phyloP scores from a whole-genome alignment of 352 stramenopile genomes.

The Pythium grandisporangium region DNA sequence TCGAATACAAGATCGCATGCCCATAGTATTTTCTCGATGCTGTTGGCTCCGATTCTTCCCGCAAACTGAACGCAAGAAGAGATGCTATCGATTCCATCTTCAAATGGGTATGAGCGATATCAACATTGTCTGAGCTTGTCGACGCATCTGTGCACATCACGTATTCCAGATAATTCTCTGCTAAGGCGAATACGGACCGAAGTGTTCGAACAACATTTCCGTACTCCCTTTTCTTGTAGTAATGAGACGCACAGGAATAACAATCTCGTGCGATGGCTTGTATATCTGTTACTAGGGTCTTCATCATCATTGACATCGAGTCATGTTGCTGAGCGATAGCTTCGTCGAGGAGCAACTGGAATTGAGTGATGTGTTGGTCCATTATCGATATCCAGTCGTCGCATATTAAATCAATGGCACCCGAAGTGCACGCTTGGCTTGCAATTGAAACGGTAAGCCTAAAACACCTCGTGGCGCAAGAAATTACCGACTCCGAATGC shows the following conservation, averaged over 20 bases:
- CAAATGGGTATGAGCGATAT: constrained; percentile 30
- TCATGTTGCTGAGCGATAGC: constrained; percentile 15
- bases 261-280: constrained; percentile 51
- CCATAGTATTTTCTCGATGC: constrained; percentile 29
- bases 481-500: too few relatives aligned
- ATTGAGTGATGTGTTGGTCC: constrained; percentile 2
- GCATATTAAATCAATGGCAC: too few relatives aligned
- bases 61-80: constrained; percentile 47
- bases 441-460: too few relatives aligned
- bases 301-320: too few relatives aligned
- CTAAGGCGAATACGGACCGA: constrained; percentile 31
- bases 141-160: constrained; percentile 30
- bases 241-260: constrained; percentile 37
- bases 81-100: constrained; percentile 49
- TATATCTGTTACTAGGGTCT: too few relatives aligned
- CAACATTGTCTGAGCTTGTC: constrained; percentile 6
- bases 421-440: too few relatives aligned
- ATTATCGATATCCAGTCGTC: too few relatives aligned
- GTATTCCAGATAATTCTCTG: constrained; percentile 52
- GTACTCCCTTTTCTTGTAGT: constrained; percentile 38
- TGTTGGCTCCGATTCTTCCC: constrained; percentile 17
- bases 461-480: too few relatives aligned
- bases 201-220: constrained; percentile 29
- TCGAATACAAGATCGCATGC: constrained; percentile 43
- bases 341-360: constrained; percentile 26